Base-by-base conservation (phyloP, 2,329 filamentous ascomycete species). In the Akanthomyces lecanii region DNA sequence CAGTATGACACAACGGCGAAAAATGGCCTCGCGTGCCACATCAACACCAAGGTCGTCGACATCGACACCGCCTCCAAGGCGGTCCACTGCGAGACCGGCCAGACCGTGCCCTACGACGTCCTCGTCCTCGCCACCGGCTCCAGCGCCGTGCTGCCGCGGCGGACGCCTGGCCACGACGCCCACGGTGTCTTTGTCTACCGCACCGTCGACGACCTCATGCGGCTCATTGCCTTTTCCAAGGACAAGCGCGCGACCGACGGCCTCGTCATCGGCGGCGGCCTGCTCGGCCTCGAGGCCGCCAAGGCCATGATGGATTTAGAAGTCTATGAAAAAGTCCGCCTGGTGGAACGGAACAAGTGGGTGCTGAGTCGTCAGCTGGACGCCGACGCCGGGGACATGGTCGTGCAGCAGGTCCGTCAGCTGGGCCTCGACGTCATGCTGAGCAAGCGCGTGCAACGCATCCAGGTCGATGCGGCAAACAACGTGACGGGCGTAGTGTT, bases 271-370 rank as follows among this genome's bases (percentile, higher is more conserved):
- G 92, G 92, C 28, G 92, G 92, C 59, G 92, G 92, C 0, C 75
- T 97, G 28, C 81, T 97, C 0, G 92, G 92, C 0, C 83, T 97
- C 0, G 92, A 97, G 76, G 92, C 92, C 2, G 92, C 91, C 40
- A 95, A 96, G 70, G 92, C 92, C 2, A 92, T 97, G 90, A 88
- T 93, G 79, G 92, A 96, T 71, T 78, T 97, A 10, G 82, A 90
- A 68, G 84, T 87, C 58, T 96, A 89, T 71, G 80, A 82, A 14
- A 85, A 86, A 63, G 89, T 97, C 58, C 90, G 87, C 67, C 78
- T 97, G 10, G 86, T 97, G 58, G 93, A 97, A 74, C 82, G 91
- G 59, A 94, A 92, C 70, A 77, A 84, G 68, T 97, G 91, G 90
- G 88, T 96, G 0, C 74, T 97, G 50, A 91, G 89, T 61, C 82